These are phyloP conservation scores for Silene uniflora DNA, from an alignment of 148 eudicot genomes.

Conservation along the genomic window DNA sequence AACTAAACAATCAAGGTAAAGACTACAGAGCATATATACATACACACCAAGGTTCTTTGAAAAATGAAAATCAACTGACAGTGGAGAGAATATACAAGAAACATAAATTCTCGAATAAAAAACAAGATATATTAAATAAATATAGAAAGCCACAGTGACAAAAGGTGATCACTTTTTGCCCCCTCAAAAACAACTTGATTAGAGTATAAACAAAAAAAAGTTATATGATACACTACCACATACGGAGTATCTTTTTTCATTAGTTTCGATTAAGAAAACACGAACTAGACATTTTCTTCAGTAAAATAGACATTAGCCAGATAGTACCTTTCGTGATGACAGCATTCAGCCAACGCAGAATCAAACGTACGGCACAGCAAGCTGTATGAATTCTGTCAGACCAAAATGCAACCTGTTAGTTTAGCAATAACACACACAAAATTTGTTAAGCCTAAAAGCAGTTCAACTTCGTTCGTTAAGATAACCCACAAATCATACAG, in stretches of 20 bases:
- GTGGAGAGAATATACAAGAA: background rate
- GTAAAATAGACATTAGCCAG: background rate
- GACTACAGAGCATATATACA: background rate
- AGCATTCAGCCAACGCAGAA: conserved; percentile 79
- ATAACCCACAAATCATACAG: background rate
- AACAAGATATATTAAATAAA: background rate
- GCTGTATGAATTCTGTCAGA: conserved; percentile 60
- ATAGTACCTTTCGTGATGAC: conserved; percentile 69
- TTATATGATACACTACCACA: background rate
- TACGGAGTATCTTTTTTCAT: too few species aligned
- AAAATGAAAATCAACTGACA: too few species aligned
- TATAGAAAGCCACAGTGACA: background rate
- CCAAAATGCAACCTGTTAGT: conserved; percentile 12
- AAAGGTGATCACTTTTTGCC: background rate
- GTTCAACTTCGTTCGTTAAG: background rate
- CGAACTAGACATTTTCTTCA: background rate
- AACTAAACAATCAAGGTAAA: background rate
- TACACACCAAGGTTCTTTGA: background rate
- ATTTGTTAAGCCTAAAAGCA: background rate
- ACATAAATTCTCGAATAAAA: background rate
- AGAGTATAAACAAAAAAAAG: background rate
- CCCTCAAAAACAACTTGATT: background rate
- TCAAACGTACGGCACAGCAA: conserved; percentile 88
- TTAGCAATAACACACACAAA: background rate
- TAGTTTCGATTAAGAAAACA: too few species aligned